A percentile compares a stretch with the other conserved stretches of the same genome.
Evolutionary conservation across 2,329 filamentous ascomycete genomes (phyloP).

Genomic region (Pyricularia sp.): DNA sequence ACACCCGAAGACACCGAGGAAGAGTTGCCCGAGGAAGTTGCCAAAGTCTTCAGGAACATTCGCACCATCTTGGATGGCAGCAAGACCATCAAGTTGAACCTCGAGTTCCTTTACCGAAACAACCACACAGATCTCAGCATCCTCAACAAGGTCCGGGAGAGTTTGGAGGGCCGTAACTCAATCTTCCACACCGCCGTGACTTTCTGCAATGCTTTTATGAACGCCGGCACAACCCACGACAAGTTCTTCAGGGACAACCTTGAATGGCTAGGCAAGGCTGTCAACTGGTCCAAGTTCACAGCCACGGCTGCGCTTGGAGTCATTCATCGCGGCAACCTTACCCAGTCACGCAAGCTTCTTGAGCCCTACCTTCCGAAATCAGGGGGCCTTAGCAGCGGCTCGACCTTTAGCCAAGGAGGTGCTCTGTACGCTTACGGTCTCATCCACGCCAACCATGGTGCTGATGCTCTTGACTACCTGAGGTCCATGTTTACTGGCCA

Average conservation of each 20-base stretch:
- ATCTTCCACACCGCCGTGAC: constrained; percentile 98
- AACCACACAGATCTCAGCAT: constrained; percentile 88
- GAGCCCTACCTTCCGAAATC: constrained; percentile 85
- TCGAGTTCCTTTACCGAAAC: constrained; percentile 93
- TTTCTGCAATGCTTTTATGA: constrained; percentile 98
- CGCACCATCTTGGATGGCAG: constrained; percentile 67
- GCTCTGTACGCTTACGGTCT: constrained; percentile 90
- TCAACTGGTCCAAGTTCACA: constrained; percentile 99
- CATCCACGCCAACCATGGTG: constrained; percentile 95
- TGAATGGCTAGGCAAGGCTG: constrained; percentile 94
- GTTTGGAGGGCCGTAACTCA: constrained; percentile 86
- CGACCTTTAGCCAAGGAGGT: constrained; percentile 90
- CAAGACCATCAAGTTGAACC: constrained; percentile 85
- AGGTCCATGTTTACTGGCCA: constrained; percentile 61
- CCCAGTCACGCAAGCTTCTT: constrained; percentile 82
- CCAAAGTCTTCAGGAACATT: constrained; percentile 49
- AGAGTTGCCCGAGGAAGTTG: constrained; percentile 35
- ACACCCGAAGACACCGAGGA: constrained; percentile 41
- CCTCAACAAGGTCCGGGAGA: constrained; percentile 92
- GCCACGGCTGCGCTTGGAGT: constrained; percentile 92
- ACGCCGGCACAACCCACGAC: constrained; percentile 94
- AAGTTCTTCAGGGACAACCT: constrained; percentile 97
- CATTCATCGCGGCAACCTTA: constrained; percentile 89
- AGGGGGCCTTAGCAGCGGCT: constrained; percentile 62
- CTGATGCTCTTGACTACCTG: constrained; percentile 72